Conservation (phyloP, 768 basidiomycete species). For the Cantharellus cinnabarinus region DNA sequence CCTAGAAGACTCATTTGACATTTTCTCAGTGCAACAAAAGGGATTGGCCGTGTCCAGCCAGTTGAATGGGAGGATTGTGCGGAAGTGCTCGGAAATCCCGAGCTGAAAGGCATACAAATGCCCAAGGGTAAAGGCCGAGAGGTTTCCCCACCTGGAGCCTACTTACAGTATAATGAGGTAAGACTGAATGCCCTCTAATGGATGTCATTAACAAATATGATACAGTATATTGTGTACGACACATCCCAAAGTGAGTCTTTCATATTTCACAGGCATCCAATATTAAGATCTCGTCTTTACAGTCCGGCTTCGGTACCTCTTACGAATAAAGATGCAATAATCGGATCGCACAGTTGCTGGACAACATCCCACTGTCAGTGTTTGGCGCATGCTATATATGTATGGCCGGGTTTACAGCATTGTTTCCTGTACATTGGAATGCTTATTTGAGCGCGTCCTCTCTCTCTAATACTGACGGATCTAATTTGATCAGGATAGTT, state of each 20-base stretch:
- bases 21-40: conserved; percentile 29
- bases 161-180: conserved; percentile 39
- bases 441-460: conserved; percentile 61
- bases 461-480: conserved; percentile 78
- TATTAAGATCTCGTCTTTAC: not conserved
- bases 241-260: conserved; percentile 22
- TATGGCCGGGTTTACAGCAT: no score
- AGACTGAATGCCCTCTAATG: not conserved
- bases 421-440: no score
- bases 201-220: conserved; percentile 1
- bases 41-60: conserved; percentile 33
- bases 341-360: not conserved
- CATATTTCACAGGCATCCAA: not conserved
- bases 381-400: no score
- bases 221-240: conserved; percentile 42
- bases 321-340: conserved; percentile 32
- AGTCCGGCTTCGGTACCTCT: conserved; percentile 19
- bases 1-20: not conserved
- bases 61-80: conserved; percentile 40
- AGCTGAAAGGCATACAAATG: conserved; percentile 35
- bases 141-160: conserved; percentile 14
- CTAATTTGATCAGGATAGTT: conserved; percentile 94
- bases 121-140: conserved; percentile 30
- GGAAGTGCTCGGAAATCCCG: conserved; percentile 26
- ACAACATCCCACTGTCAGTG: no score